Evolutionary conservation across 1,139 yeast genomes (phyloP), one percentile per base, ranked within the genome.

Genomic region (Candida tropicalis): DNA sequence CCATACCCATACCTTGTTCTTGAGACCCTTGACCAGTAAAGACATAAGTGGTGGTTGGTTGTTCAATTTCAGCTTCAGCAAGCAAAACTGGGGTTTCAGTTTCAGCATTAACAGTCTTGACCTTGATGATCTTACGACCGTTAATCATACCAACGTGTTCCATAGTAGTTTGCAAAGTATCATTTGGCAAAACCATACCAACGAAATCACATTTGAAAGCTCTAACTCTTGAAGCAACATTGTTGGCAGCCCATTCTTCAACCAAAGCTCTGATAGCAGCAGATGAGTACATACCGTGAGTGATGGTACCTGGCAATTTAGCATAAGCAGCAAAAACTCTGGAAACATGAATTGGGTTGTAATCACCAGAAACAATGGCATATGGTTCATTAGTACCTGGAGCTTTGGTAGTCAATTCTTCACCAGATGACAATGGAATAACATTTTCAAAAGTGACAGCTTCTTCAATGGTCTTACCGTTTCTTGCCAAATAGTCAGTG

Each of bases 1-100:
- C 99, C 99, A 93, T 93, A 76, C 99, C 99, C 99, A 93, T 93
- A 65, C 98, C 98, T 76, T 95, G 99, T 70, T 95, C 99, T 73
- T 93, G 99, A 48, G 99, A 91, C 66, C 99, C 99, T 78, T 93
- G 99, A 65, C 99, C 99, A 55, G 99, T 93, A 74, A 95, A 93
- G 47, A 93, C 97, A 65, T 87, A 93, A 15, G 99, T 86, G 39
- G 99, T 88, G 46, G 85, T 86, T 40, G 99, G 99, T 73, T 93
- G 99, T 59, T 93, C 98, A 60, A 95, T 91, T 74, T 93, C 99
- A 44, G 99, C 99, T 72, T 90, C 96, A 71, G 98, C 99, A 44
- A 78, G 66, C 59, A 93, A 77, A 17, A 95, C 99, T 35, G 81
- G 72, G 50, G 79, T 77, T 44, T 80, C 88, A 45, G 93, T 82